phyloP scores from a whole-genome alignment of 1,139 yeast species.

The Blastobotrys serpentis region DNA sequence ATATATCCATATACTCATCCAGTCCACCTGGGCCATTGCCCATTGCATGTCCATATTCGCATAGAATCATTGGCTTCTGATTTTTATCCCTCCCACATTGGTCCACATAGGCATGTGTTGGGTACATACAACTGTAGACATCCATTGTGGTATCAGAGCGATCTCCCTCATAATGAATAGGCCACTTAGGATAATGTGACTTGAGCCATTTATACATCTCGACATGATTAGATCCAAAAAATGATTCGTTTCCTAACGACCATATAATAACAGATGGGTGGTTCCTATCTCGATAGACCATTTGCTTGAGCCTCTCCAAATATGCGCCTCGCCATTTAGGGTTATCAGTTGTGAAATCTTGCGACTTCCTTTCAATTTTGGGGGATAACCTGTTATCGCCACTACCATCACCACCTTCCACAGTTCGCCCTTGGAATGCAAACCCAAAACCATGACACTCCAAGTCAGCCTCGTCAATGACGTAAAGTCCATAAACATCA shows the following conservation, averaged over 20 bases:
- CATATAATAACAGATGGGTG: constrained; percentile 40
- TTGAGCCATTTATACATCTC: constrained; percentile 34
- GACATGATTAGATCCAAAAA: constrained; percentile 36
- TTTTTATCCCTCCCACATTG: constrained; percentile 23
- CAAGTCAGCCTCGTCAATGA: constrained; percentile 41
- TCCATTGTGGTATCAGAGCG: constrained; percentile 34
- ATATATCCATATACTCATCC: constrained; percentile 37
- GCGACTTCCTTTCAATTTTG: constrained; percentile 11
- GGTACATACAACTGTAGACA: constrained; percentile 39
- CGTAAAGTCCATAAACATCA: constrained; percentile 35
- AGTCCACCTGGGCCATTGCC: constrained; percentile 42
- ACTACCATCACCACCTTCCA: not conserved
- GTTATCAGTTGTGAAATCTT: constrained; percentile 34
- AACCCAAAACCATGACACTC: constrained; percentile 40
- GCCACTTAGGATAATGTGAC: constrained; percentile 33
- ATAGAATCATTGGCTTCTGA: constrained; percentile 38
- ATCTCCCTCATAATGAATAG: constrained; percentile 38
- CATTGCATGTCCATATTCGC: constrained; percentile 44
- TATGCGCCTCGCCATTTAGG: constrained; percentile 37
- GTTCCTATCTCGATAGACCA: constrained; percentile 38
- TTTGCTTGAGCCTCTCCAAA: constrained; percentile 37
- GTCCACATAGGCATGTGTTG: constrained; percentile 27
- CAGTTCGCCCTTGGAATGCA: constrained; percentile 4
- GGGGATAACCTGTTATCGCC: constrained; percentile 1
- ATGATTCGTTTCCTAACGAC: constrained; percentile 43